Base-by-base conservation (phyloP, 2,329 filamentous ascomycete species). In the Cordyceps tenuipes region DNA sequence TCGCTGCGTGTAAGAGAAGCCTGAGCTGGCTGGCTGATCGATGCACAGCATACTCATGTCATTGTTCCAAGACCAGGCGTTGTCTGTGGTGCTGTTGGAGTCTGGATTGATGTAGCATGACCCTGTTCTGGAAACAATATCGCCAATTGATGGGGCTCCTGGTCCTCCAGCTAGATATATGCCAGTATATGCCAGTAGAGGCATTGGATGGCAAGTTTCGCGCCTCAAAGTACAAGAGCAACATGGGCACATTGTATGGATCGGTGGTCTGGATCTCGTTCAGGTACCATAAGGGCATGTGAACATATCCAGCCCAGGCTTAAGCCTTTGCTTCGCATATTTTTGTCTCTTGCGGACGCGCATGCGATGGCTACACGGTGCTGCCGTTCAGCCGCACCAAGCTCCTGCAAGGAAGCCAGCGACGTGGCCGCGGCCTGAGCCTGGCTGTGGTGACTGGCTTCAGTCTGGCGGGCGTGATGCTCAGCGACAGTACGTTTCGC, bases 101-200 rank as follows among this genome's bases (percentile, higher is more conserved):
- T 79, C 71, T 62, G 79, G 61, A 60, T 81, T 69, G 26, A 80
- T 67, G 62, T 76, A 69, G 66, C 74, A 82, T 19, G 75, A 57
- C 5, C 55, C 55, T 9, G 55, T 50, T 3, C 55, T 46, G 3
- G 55, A 29, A 34, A 50, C 46, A 15, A 57, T 46, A 43, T 57
- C 55, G 34, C 55, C 10, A 12, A 57, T 43, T 3, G 82, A 85
- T 64, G 80, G 82, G 53, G 76, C 75, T 5, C 85, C 85, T 0
- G 84, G 84, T 1, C 85, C 84, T 52, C 85, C 84, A 67, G 84
- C 86, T 60, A 87, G 73, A 77, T 82, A 87, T 67, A 87, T 80
- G 77, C 75, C 64, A 2, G 66, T 68, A 0, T n/a, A n/a, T n/a
- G n/a, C n/a, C n/a, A n/a, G n/a, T n/a, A n/a, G 65, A 64, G 0